phyloP scores from a whole-genome alignment of 2,329 filamentous ascomycete species.

The Dactylellina haptotyla region DNA sequence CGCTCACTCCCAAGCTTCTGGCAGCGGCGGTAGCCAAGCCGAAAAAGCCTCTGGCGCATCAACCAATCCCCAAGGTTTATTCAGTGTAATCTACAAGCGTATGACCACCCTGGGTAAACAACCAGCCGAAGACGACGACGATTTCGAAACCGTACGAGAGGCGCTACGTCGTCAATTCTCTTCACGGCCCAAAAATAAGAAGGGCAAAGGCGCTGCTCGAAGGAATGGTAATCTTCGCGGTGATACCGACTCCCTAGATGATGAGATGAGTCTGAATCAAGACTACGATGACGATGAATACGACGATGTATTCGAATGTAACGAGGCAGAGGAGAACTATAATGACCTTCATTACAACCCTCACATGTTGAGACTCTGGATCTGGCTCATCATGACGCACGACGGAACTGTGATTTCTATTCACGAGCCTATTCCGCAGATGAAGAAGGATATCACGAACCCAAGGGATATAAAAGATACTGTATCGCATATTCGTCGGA shows the following conservation, averaged over 20 bases:
- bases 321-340: conserved; percentile 55
- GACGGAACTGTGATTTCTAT: conserved; percentile 66
- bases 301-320: conserved; percentile 43
- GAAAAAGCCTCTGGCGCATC: conserved; percentile 30
- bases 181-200: conserved; percentile 27
- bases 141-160: conserved; percentile 52
- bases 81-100: conserved; percentile 38
- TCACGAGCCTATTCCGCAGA: conserved; percentile 60
- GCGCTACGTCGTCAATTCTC: conserved; percentile 38
- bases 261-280: conserved; percentile 44
- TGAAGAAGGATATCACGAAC: conserved; percentile 57
- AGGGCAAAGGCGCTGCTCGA: conserved; percentile 20
- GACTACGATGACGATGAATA: conserved; percentile 32
- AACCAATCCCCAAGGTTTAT: conserved; percentile 15
- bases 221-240: conserved; percentile 57
- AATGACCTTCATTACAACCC: conserved; percentile 57
- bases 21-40: conserved; percentile 48
- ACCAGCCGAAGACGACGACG: conserved; percentile 54
- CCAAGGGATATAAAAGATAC: conserved; percentile 42
- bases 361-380: conserved; percentile 65
- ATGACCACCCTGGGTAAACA: conserved; percentile 33
- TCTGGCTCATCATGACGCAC: conserved; percentile 63
- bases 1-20: conserved; percentile 38
- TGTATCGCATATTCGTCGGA: conserved; percentile 57
- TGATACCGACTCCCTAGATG: conserved; percentile 29